Conservation (phyloP, 164 flowering plant genomes). For the Hamamelis virginiana region DNA sequence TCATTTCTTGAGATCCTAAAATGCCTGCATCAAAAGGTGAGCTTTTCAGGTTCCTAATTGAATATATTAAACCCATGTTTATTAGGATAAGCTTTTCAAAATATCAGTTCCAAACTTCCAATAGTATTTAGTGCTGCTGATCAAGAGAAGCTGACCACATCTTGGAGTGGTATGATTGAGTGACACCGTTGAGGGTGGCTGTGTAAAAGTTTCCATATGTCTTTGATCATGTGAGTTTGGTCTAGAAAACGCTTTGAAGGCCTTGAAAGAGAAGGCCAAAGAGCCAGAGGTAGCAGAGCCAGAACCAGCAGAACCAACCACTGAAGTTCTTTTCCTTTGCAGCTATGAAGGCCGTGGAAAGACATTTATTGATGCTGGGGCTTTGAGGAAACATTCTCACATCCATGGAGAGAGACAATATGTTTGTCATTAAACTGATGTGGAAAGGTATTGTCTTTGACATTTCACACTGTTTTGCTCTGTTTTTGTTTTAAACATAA, state of each 20-base stretch:
- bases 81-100: slow-evolving; percentile 2
- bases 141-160: not conserved
- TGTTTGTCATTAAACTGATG: slow-evolving; percentile 85
- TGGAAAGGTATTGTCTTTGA: slow-evolving; percentile 61
- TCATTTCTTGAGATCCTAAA: slow-evolving; percentile 67
- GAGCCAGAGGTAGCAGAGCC: slow-evolving; percentile 68
- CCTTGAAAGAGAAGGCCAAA: slow-evolving; percentile 61
- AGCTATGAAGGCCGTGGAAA: slow-evolving; percentile 98
- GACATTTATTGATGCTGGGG: too few species aligned
- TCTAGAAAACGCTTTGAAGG: slow-evolving; percentile 63
- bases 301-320: slow-evolving; percentile 92
- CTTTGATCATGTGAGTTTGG: not conserved
- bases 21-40: slow-evolving; percentile 67
- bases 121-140: not conserved
- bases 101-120: not conserved
- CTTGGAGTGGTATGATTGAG: not conserved
- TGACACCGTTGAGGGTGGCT: not conserved
- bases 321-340: slow-evolving; percentile 96
- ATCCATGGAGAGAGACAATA: too few species aligned
- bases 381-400: too few species aligned
- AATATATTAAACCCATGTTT: slow-evolving; percentile 1
- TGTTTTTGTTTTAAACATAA: too few species aligned
- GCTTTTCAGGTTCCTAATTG: slow-evolving; percentile 6
- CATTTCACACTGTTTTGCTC: too few species aligned
- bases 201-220: not conserved